Percentiles rank a stretch among this genome's conserved stretches.
Evolutionary conservation across 140 eudicot species (phyloP).

Genomic region (Anethum foeniculum): DNA sequence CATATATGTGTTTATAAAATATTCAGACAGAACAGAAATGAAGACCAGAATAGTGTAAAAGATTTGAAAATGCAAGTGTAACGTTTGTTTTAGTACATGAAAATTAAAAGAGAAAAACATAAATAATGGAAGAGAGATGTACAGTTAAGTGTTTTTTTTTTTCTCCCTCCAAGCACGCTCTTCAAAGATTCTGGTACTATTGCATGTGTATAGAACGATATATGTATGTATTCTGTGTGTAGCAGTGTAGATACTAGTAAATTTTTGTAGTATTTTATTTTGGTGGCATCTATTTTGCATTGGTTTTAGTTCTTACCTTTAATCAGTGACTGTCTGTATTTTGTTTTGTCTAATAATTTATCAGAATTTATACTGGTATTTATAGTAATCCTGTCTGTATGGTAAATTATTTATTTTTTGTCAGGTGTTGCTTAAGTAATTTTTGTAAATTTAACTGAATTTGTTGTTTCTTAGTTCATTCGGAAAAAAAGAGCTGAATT

Average conservation of each 20-base stretch:
- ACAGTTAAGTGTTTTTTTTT: not conserved
- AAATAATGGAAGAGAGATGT: slow-evolving; percentile 6
- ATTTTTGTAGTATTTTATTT: not conserved
- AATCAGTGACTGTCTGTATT: no score
- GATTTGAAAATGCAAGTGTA: not conserved
- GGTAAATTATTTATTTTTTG: no score
- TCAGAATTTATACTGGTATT: no score
- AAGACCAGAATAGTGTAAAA: not conserved
- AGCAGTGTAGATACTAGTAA: not conserved
- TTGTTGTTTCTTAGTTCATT: no score
- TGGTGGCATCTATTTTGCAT: not conserved
- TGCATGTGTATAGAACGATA: not conserved
- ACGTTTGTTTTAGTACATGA: not conserved
- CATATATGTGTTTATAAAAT: not conserved
- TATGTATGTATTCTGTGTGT: not conserved
- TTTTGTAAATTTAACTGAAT: no score
- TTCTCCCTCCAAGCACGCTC: slow-evolving; percentile 15
- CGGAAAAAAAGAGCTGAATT: no score
- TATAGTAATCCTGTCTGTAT: no score
- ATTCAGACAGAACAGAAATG: not conserved
- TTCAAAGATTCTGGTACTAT: slow-evolving; percentile 1
- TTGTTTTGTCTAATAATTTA: no score
- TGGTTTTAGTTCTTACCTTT: not conserved
- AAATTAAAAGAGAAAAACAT: not conserved
- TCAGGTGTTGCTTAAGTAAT: no score